These are phyloP conservation scores for Phytopythium oedochilum DNA, from an alignment of 352 stramenopile genomes.

Conservation along the genomic window DNA sequence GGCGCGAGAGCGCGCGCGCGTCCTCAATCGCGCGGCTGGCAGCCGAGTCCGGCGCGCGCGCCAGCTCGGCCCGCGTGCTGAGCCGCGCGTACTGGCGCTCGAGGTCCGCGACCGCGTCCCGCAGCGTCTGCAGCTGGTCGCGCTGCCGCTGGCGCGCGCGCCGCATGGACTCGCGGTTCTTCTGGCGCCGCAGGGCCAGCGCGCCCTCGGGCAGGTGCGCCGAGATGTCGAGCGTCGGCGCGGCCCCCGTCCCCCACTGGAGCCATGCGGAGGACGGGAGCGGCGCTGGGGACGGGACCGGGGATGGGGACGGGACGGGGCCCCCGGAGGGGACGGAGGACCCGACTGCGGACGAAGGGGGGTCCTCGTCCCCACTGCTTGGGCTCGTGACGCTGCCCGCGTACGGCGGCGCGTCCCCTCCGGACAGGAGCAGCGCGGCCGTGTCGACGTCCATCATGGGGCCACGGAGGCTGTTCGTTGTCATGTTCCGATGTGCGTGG, in stretches of 20 bases:
- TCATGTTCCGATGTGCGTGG: background rate
- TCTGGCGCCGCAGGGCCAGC: constrained; percentile 33
- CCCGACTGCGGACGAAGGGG: constrained; percentile 2
- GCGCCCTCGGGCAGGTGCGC: constrained; percentile 24
- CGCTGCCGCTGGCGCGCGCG: constrained; percentile 42
- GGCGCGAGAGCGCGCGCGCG: constrained; percentile 26
- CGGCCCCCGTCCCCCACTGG: constrained; percentile 23
- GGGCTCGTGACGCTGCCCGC: constrained; percentile 13
- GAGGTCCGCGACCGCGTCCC: constrained; percentile 27
- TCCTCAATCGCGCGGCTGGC: constrained; percentile 13
- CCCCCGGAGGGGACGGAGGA: constrained; percentile 1
- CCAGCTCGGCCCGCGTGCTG: constrained; percentile 4
- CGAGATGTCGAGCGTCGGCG: constrained; percentile 25
- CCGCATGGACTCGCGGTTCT: constrained; percentile 60
- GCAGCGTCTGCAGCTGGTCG: constrained; percentile 37
- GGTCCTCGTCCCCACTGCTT: constrained; percentile 18
- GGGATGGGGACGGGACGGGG: background rate
- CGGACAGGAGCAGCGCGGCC: background rate
- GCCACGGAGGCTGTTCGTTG: background rate
- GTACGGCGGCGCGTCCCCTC: background rate
- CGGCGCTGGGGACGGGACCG: background rate
- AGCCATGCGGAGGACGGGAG: constrained; percentile 36
- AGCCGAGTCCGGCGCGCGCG: background rate
- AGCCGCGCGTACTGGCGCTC: constrained; percentile 39
- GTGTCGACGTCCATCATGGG: background rate